Conservation (phyloP, 2,329 filamentous ascomycete genomes). For the Cladosporium sp. region DNA sequence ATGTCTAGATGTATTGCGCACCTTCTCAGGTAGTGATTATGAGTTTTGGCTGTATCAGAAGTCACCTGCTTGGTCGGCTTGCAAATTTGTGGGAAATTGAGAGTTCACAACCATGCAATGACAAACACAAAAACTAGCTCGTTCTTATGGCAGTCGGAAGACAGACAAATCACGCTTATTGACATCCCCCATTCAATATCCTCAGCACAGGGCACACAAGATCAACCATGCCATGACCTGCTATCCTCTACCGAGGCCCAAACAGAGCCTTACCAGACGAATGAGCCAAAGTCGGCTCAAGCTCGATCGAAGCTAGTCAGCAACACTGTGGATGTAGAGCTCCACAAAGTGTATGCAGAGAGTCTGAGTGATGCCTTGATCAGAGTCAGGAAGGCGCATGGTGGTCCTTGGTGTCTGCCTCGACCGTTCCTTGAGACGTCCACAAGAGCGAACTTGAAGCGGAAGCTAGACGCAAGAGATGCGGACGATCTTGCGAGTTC, state of each 20-base stretch:
- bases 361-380: conserved; percentile 45
- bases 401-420: conserved; percentile 41
- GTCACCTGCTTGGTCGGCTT: neutral
- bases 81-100: neutral
- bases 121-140: conserved; percentile 14
- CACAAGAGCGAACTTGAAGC: neutral
- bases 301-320: conserved; percentile 46
- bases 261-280: conserved; percentile 53
- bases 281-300: conserved; percentile 57
- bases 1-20: neutral
- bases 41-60: neutral
- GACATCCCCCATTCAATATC: conserved; percentile 73
- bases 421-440: conserved; percentile 22
- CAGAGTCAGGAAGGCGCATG: conserved; percentile 34
- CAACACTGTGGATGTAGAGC: conserved; percentile 36
- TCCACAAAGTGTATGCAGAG: conserved; percentile 41
- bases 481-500: neutral
- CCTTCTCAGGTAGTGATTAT: neutral
- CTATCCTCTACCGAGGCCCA: conserved; percentile 51
- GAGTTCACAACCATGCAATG: neutral
- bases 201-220: conserved; percentile 59
- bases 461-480: neutral
- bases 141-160: conserved; percentile 58
- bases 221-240: conserved; percentile 43
- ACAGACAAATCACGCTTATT: conserved; percentile 58